Conservation (phyloP, 768 basidiomycete species). For the Trametes gibbosa region DNA sequence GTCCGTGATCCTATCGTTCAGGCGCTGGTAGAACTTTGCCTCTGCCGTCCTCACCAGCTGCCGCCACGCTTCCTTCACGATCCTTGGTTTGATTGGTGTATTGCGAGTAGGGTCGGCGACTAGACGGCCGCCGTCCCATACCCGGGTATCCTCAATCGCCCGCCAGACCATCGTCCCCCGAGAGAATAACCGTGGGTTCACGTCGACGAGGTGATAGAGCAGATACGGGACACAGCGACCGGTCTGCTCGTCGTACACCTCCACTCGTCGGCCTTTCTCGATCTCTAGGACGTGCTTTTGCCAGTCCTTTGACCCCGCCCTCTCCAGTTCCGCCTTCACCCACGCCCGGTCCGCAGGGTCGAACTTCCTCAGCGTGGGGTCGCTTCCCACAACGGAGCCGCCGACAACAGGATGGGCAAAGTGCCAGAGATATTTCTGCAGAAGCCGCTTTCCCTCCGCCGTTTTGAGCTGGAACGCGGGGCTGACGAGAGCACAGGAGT, state of each 20-base stretch:
- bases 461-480: background rate
- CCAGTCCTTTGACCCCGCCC: background rate
- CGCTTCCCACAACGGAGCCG: background rate
- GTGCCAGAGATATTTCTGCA: slow-evolving; percentile 13
- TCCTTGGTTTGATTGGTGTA: background rate
- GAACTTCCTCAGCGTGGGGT: background rate
- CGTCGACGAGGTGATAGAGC: background rate
- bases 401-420: slow-evolving; percentile 1
- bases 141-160: slow-evolving; percentile 9
- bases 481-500: slow-evolving; percentile 8
- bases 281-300: background rate
- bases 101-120: background rate
- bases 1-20: background rate
- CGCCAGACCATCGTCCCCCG: slow-evolving; percentile 13
- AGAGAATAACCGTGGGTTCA: slow-evolving; percentile 10
- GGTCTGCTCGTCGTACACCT: background rate
- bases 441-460: background rate
- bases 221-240: background rate
- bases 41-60: slow-evolving; percentile 5
- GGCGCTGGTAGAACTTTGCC: slow-evolving; percentile 1
- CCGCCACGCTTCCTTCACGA: slow-evolving; percentile 20
- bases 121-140: background rate
- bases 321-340: background rate
- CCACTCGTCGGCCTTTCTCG: background rate
- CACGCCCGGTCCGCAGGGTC: background rate